phyloP scores from a whole-genome alignment of 2,329 filamentous ascomycete genomes.

The Alternaria sp. region DNA sequence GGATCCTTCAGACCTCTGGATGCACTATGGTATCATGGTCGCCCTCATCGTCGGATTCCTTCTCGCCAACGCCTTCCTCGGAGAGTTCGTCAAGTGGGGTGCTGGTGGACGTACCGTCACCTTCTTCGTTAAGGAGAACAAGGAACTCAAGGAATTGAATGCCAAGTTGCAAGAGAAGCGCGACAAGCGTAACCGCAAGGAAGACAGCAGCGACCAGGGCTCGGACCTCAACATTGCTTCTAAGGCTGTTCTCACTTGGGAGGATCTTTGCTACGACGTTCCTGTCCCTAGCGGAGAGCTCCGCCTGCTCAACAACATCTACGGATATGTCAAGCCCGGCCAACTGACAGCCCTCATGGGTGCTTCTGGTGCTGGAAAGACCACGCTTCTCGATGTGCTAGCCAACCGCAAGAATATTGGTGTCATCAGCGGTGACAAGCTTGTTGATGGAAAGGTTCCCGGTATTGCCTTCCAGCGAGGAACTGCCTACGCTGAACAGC shows the following conservation, averaged over 20 bases:
- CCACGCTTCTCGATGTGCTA: conserved; percentile 81
- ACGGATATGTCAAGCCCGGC: conserved; percentile 65
- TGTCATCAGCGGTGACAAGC: conserved; percentile 68
- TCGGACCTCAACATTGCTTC: conserved; percentile 62
- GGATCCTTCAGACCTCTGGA: conserved; percentile 73
- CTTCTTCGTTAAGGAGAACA: conserved; percentile 75
- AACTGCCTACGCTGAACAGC: conserved; percentile 71
- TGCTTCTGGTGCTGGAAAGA: conserved; percentile 78
- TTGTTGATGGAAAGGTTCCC: conserved; percentile 67
- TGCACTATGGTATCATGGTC: conserved; percentile 70
- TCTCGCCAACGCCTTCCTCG: conserved; percentile 73
- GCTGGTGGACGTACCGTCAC: conserved; percentile 83
- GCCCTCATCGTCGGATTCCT: conserved; percentile 80
- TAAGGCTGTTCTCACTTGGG: conserved; percentile 66
- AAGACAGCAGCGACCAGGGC: conserved; percentile 52
- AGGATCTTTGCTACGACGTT: conserved; percentile 69
- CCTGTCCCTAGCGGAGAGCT: conserved; percentile 68
- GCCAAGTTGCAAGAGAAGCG: conserved; percentile 67
- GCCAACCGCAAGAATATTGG: conserved; percentile 71
- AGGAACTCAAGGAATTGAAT: conserved; percentile 72
- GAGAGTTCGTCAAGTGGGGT: conserved; percentile 79
- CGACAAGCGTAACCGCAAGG: conserved; percentile 59
- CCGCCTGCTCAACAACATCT: conserved; percentile 64
- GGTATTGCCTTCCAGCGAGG: conserved; percentile 69
- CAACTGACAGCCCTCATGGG: conserved; percentile 59